Percentiles rank a stretch among this genome's conserved stretches.
Evolutionary conservation across 1,139 yeast genomes (phyloP).

Genomic region (Protomyces arabidopsidicola): DNA sequence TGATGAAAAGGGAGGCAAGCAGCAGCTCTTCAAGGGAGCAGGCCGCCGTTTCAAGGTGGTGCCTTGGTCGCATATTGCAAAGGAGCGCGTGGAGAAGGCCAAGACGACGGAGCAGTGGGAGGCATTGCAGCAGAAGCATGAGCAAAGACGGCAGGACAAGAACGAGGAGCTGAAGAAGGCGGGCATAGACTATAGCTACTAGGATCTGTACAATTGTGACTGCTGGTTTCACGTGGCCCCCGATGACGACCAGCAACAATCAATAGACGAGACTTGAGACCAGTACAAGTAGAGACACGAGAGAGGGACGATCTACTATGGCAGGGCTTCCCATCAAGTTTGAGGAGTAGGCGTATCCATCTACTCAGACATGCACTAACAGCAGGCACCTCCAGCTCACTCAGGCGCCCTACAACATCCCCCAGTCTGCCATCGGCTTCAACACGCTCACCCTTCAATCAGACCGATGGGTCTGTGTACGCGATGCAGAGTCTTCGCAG

Average conservation of each 20-base stretch:
- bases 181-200: slow-evolving; percentile 48
- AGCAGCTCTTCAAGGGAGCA: slow-evolving; percentile 53
- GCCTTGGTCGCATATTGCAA: slow-evolving; percentile 58
- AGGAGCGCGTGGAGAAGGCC: slow-evolving; percentile 53
- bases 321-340: slow-evolving; percentile 27
- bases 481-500: slow-evolving; percentile 75
- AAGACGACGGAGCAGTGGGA: slow-evolving; percentile 59
- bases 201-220: background rate
- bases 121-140: slow-evolving; percentile 51
- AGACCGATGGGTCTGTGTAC: slow-evolving; percentile 78
- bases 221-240: too few species aligned
- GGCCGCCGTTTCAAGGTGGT: slow-evolving; percentile 54
- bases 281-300: background rate
- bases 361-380: background rate
- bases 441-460: slow-evolving; percentile 91
- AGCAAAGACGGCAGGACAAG: slow-evolving; percentile 46
- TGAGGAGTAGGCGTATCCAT: slow-evolving; percentile 9
- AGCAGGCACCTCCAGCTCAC: slow-evolving; percentile 25
- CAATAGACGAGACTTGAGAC: background rate
- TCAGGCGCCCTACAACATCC: slow-evolving; percentile 68
- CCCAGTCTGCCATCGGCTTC: slow-evolving; percentile 79
- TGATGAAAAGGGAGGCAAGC: slow-evolving; percentile 35
- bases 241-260: background rate
- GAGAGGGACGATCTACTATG: background rate
- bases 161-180: slow-evolving; percentile 47